phyloP scores from a whole-genome alignment of 2,329 filamentous ascomycete species.

The Fusarium illudens region DNA sequence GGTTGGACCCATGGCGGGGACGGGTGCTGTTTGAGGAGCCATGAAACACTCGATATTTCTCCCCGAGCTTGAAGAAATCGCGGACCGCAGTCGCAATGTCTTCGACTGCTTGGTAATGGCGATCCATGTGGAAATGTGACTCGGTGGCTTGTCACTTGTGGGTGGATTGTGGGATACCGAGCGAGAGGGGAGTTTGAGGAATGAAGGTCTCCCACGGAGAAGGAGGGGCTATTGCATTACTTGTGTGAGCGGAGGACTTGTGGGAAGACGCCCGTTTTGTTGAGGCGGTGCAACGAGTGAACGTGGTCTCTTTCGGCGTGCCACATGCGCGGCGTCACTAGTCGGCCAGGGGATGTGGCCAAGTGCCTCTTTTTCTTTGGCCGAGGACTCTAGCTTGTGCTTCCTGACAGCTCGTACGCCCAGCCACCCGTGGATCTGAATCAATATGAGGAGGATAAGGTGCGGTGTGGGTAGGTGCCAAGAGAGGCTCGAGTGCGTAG shows the following conservation, averaged over 20 bases:
- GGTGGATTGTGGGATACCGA: not conserved
- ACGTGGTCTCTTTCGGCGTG: not conserved
- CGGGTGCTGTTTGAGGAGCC: conserved; percentile 78
- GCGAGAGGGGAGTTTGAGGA: not conserved
- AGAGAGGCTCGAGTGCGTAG: not conserved
- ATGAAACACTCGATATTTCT: conserved; percentile 75
- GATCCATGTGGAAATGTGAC: conserved; percentile 51
- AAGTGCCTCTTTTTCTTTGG: not conserved
- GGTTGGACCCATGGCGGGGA: conserved; percentile 48
- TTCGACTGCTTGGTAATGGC: conserved; percentile 55
- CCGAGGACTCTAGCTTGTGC: not conserved
- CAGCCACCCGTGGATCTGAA: not conserved
- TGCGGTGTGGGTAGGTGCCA: not conserved
- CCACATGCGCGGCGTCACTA: conserved; percentile 1
- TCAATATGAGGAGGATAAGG: not conserved
- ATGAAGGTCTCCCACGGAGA: not conserved
- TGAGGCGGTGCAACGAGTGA: not conserved
- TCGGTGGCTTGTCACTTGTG: not conserved
- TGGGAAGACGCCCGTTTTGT: not conserved
- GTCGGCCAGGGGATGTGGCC: not conserved
- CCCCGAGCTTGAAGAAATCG: conserved; percentile 52
- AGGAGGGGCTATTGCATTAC: not conserved
- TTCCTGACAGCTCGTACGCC: not conserved
- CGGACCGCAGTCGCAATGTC: conserved; percentile 55
- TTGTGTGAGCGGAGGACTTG: not conserved